phyloP scores from a whole-genome alignment of 257 asterid genomes.

The Buddleja alternifolia region DNA sequence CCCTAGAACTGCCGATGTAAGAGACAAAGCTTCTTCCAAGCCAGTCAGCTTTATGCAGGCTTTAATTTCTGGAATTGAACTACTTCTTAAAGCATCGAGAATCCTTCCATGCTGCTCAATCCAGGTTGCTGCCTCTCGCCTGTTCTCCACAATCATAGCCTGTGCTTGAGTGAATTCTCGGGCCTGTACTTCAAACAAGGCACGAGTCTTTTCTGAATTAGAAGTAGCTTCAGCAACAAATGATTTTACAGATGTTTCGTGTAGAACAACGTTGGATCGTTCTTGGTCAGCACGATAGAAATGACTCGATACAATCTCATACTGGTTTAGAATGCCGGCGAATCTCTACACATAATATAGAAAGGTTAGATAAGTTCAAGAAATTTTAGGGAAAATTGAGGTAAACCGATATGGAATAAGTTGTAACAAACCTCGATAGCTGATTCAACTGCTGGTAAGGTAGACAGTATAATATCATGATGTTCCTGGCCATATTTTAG shows the following conservation, averaged over 20 bases:
- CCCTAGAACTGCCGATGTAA: conserved; percentile 73
- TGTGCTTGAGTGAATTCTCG: conserved; percentile 85
- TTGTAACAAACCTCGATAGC: conserved; percentile 80
- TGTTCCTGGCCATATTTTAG: conserved; percentile 70
- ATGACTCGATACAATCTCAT: conserved; percentile 75
- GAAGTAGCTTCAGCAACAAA: conserved; percentile 75
- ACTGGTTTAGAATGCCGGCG: conserved; percentile 65
- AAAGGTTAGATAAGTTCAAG: conserved; percentile 35
- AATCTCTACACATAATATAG: conserved; percentile 64
- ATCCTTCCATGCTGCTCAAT: conserved; percentile 89
- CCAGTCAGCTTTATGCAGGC: conserved; percentile 55
- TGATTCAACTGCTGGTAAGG: conserved; percentile 80
- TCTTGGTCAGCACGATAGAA: conserved; percentile 85
- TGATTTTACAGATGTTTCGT: conserved; percentile 80
- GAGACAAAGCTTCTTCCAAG: conserved; percentile 78
- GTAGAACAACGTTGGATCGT: conserved; percentile 71
- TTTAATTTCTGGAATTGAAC: conserved; percentile 74
- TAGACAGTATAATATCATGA: conserved; percentile 82
- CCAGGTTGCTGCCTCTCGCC: conserved; percentile 90
- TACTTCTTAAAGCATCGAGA: conserved; percentile 88
- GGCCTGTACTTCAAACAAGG: conserved; percentile 74
- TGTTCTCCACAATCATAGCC: conserved; percentile 72
- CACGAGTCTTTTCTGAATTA: conserved; percentile 68
- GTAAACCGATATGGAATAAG: conserved; percentile 28
- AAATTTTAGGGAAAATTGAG: conserved; percentile 28